Percentiles rank a stretch among this genome's conserved stretches.
Conservation (phyloP, 1,284 basidiomycete species). For the Sutorius eximius region DNA sequence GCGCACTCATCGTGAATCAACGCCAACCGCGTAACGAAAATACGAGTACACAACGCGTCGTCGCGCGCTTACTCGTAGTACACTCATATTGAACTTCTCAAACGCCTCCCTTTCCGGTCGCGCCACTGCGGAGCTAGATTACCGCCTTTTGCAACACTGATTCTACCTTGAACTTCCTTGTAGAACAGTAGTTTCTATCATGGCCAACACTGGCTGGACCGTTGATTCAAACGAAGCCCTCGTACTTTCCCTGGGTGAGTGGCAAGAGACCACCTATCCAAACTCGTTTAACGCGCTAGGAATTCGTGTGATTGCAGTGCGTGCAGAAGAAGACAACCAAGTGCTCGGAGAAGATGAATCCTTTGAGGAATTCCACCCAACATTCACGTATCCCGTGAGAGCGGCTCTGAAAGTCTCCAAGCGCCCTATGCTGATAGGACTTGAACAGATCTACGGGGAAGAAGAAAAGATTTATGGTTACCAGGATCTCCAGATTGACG, state of each 20-base stretch:
- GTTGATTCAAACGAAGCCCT: constrained; percentile 80
- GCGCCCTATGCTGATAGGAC: constrained; percentile 8
- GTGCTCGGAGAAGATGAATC: constrained; percentile 58
- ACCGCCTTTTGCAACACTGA: background rate
- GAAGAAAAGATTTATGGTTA: constrained; percentile 98
- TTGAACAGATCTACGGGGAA: constrained; percentile 82
- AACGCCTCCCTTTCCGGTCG: too few species aligned
- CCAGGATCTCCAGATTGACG: constrained; percentile 77
- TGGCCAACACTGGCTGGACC: constrained; percentile 61
- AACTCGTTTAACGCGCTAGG: constrained; percentile 6
- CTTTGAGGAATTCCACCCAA: constrained; percentile 72
- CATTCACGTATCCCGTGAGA: constrained; percentile 85
- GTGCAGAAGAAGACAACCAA: constrained; percentile 62
- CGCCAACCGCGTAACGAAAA: constrained; percentile 17
- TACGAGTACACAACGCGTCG: constrained; percentile 33
- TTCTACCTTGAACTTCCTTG: background rate
- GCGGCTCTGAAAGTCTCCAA: background rate
- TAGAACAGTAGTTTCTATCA: constrained; percentile 5
- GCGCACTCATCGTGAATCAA: constrained; percentile 27
- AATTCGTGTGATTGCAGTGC: constrained; percentile 43
- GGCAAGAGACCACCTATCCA: background rate
- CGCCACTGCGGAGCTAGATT: background rate
- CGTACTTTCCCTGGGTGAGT: constrained; percentile 66
- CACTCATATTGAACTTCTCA: too few species aligned
- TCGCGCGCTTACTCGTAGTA: too few species aligned